Evolutionary conservation across 768 basidiomycete genomes (phyloP).

Genomic region (Boletus fagicola): DNA sequence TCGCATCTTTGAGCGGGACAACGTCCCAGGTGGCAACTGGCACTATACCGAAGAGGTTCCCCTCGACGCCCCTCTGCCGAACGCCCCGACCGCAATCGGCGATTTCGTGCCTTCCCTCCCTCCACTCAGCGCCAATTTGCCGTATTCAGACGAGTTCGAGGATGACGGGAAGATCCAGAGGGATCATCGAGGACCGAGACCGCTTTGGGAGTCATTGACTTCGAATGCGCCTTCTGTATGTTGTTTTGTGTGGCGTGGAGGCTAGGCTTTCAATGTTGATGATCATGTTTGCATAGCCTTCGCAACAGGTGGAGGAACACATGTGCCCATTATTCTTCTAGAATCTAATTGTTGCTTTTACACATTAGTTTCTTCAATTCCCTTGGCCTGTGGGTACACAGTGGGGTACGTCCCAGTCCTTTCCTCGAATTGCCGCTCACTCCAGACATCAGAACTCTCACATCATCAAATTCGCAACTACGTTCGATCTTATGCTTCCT

Average conservation of each 20-base stretch:
- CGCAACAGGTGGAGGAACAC: not conserved
- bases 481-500: not conserved
- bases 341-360: not conserved
- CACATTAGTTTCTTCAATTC: not conserved
- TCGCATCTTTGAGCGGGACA: not conserved
- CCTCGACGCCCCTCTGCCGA: not conserved
- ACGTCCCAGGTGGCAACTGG: not conserved
- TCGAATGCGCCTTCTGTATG: not conserved
- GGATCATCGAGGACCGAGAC: not conserved
- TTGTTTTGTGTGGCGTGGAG: not conserved
- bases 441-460: not conserved
- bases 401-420: not conserved
- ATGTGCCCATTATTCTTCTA: not conserved
- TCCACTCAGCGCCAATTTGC: not conserved
- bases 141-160: not conserved
- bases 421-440: not conserved
- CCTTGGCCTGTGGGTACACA: not conserved
- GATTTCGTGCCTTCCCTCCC: not conserved
- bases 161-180: not conserved
- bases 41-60: not conserved
- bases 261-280: not conserved
- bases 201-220: not conserved
- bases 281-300: not conserved
- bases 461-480: not conserved
- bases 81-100: not conserved